These are phyloP conservation scores for Spongispora temasekensis DNA, from an alignment of 1,284 basidiomycete species.

Conservation along the genomic window DNA sequence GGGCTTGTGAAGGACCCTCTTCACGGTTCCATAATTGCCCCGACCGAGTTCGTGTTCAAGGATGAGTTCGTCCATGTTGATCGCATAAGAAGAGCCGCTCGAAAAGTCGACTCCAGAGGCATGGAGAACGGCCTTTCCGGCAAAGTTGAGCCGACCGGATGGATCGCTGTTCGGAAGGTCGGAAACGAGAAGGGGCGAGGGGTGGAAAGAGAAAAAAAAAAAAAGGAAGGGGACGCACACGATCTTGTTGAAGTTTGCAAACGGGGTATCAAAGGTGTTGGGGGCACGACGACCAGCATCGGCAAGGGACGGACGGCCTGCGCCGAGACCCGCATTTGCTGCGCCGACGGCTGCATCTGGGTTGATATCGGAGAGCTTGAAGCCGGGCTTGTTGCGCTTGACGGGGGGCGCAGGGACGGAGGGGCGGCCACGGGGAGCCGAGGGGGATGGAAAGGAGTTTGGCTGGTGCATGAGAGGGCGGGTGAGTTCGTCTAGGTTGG, in stretches of 20 bases:
- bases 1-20: slow-evolving; percentile 91
- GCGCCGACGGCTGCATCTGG: slow-evolving; percentile 49
- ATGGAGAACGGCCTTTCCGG: slow-evolving; percentile 91
- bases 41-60: slow-evolving; percentile 92
- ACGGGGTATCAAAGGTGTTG: slow-evolving; percentile 69
- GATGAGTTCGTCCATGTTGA: slow-evolving; percentile 95
- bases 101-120: slow-evolving; percentile 94
- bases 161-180: slow-evolving; percentile 67
- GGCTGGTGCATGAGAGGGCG: slow-evolving; percentile 26
- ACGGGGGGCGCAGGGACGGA: slow-evolving; percentile 43
- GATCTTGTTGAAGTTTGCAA: slow-evolving; percentile 92
- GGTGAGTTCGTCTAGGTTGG: slow-evolving; percentile 32
- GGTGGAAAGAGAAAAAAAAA: slow-evolving; percentile 4
- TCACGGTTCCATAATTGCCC: slow-evolving; percentile 97
- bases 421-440: slow-evolving; percentile 34
- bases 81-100: slow-evolving; percentile 89
- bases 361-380: slow-evolving; percentile 67
- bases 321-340: slow-evolving; percentile 66
- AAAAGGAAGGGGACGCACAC: slow-evolving; percentile 60
- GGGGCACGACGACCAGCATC: slow-evolving; percentile 46
- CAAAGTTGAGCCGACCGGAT: slow-evolving; percentile 91
- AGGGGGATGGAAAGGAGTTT: slow-evolving; percentile 33
- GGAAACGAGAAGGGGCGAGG: slow-evolving; percentile 8
- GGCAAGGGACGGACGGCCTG: slow-evolving; percentile 56
- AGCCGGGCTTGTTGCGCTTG: slow-evolving; percentile 56